These are phyloP conservation scores for Candida glaebosa DNA, from an alignment of 805 yeast genomes.

Conservation along the genomic window DNA sequence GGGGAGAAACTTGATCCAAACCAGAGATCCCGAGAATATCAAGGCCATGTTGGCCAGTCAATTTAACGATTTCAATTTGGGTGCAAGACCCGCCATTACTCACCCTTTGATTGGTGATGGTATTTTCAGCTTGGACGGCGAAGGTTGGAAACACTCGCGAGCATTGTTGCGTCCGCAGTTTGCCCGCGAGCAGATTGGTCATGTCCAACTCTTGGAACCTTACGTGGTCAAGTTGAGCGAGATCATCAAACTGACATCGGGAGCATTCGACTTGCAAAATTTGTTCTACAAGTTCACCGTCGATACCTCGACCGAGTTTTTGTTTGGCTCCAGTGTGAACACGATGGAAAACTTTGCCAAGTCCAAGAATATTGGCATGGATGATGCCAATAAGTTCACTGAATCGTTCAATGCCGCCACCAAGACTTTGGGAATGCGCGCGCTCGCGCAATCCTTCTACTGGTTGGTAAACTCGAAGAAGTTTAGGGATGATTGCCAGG, in stretches of 20 bases:
- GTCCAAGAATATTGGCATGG: neutral
- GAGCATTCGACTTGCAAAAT: constrained; percentile 36
- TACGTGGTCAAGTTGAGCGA: constrained; percentile 34
- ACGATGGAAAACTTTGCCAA: constrained; percentile 22
- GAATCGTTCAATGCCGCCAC: constrained; percentile 33
- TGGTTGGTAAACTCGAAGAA: constrained; percentile 9
- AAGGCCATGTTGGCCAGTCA: constrained; percentile 43
- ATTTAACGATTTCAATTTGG: constrained; percentile 38
- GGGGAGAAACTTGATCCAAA: constrained; percentile 19
- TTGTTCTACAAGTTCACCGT: constrained; percentile 37
- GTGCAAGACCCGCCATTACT: constrained; percentile 35
- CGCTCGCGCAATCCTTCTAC: neutral
- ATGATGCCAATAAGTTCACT: constrained; percentile 25
- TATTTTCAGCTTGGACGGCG: constrained; percentile 39
- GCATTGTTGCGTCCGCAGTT: constrained; percentile 45
- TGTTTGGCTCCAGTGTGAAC: constrained; percentile 39
- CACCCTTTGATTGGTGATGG: constrained; percentile 40
- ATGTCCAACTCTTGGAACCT: constrained; percentile 37
- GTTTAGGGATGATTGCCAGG: constrained; percentile 14
- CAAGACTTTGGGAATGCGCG: constrained; percentile 29
- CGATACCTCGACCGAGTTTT: constrained; percentile 40
- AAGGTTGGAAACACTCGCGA: constrained; percentile 43
- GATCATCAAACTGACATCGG: constrained; percentile 25
- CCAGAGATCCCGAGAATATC: constrained; percentile 39
- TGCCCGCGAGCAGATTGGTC: constrained; percentile 42